These are phyloP conservation scores for Russula griseocarnosa DNA, from an alignment of 768 basidiomycete species.

Conservation along the genomic window DNA sequence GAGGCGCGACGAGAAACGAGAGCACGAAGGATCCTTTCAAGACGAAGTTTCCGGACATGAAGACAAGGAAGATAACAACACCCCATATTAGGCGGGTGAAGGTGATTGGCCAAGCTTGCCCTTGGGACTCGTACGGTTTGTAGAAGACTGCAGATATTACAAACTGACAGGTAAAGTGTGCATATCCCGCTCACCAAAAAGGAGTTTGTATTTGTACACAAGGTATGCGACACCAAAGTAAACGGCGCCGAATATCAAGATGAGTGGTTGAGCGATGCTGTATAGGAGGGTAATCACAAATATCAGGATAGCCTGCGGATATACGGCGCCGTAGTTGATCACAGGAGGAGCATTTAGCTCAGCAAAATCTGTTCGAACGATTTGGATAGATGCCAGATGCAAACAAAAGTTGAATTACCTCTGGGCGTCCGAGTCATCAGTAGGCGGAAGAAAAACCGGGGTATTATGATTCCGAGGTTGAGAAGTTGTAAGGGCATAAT, in stretches of 20 bases:
- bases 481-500: slow-evolving; percentile 95
- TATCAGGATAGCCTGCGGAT: slow-evolving; percentile 93
- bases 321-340: slow-evolving; percentile 97
- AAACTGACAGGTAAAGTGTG: slow-evolving; percentile 3
- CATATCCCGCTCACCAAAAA: slow-evolving; percentile 66
- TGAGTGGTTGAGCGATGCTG: slow-evolving; percentile 93
- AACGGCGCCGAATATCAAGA: slow-evolving; percentile 89
- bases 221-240: slow-evolving; percentile 97
- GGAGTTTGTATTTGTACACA: slow-evolving; percentile 96
- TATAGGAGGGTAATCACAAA: slow-evolving; percentile 94
- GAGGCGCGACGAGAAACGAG: slow-evolving; percentile 63
- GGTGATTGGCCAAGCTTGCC: slow-evolving; percentile 97
- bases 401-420: slow-evolving; percentile 44
- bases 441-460: slow-evolving; percentile 65
- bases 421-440: slow-evolving; percentile 87
- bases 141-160: slow-evolving; percentile 72
- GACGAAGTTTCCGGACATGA: slow-evolving; percentile 96
- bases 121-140: slow-evolving; percentile 96
- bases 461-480: slow-evolving; percentile 84
- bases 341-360: slow-evolving; percentile 96
- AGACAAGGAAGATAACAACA: slow-evolving; percentile 85
- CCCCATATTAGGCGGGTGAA: slow-evolving; percentile 91
- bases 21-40: slow-evolving; percentile 57
- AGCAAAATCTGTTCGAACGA: slow-evolving; percentile 65
- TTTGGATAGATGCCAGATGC: slow-evolving; percentile 11